A percentile compares a stretch with the other conserved stretches of the same genome.
Conservation (phyloP, 1,139 yeast species). For the Zygotorulaspora mrakii region DNA sequence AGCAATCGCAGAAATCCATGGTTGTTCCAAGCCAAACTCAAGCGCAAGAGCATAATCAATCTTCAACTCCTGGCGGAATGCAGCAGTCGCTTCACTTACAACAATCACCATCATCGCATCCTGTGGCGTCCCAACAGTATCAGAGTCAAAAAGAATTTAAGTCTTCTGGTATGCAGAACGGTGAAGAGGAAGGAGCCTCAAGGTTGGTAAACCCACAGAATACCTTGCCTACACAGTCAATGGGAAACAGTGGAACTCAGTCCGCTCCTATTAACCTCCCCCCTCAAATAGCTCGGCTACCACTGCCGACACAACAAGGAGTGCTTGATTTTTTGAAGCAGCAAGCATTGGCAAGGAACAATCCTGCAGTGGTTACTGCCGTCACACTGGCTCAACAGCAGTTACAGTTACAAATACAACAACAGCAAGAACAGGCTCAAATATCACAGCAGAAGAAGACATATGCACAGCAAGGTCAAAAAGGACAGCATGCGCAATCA, state of each 20-base stretch:
- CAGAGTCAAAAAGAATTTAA: conserved; percentile 14
- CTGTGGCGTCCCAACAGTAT: conserved; percentile 7
- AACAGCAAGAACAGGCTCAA: conserved; percentile 17
- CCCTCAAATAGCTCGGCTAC: conserved; percentile 36
- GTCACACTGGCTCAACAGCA: conserved; percentile 41
- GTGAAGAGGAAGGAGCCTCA: conserved; percentile 20
- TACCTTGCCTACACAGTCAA: conserved; percentile 5
- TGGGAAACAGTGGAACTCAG: conserved; percentile 6
- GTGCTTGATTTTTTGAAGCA: conserved; percentile 32
- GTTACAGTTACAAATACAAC: conserved; percentile 26
- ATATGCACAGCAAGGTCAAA: conserved; percentile 15
- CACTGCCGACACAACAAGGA: conserved; percentile 35
- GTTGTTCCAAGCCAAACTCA: conserved; percentile 17
- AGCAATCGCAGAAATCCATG: conserved; percentile 18
- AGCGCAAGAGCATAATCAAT: conserved; percentile 16
- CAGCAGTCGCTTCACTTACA: conserved; percentile 7
- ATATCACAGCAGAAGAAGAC: conserved; percentile 13
- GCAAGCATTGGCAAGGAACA: conserved; percentile 35
- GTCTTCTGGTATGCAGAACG: conserved; percentile 41
- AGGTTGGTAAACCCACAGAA: conserved; percentile 6
- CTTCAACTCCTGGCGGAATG: conserved; percentile 3
- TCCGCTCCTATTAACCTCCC: conserved; percentile 30
- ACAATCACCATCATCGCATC: conserved; percentile 8
- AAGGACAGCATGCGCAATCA: conserved; percentile 21
- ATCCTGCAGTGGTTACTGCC: conserved; percentile 38